Base-by-base conservation (phyloP, 306 rosid species). In the Fragaria vesca region DNA sequence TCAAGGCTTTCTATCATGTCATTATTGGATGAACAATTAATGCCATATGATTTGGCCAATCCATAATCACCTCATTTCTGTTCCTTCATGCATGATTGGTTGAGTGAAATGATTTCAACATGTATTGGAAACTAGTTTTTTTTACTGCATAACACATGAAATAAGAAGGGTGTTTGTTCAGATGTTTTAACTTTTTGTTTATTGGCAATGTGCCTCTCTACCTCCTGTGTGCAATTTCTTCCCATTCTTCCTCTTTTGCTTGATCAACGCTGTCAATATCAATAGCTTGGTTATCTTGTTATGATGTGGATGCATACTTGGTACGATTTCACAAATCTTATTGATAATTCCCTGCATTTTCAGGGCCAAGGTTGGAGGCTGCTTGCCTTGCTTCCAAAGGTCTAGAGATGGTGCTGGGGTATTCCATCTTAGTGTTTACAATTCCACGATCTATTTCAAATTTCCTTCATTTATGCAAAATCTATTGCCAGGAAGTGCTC, bases 281-380 rank as follows among this genome's bases (percentile, higher is more conserved):
- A 30, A 12, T 32, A 57, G 71, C 73, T 73, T 55, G 73, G 17
- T 69, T 52, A 28, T 36, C 55, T 70, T 65, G 48, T 74, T 70
- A 30, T 71, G 70, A 54, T 78, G 62, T 78, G 71, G 72, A 73
- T 55, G 76, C 77, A 61, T 69, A 32, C 21, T 20, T 76, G 43
- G 42, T 73, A 46, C 52, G 20, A 24, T 76, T 72, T 43, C 72
- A 55, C 43, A 71, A 81, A 36, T 74, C 50, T 61, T 85, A 81
- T 80, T 86, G 76, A 82, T 83, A 78, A 70, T 58, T 80, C 86
- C 76, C 68, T 82, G 74, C 80, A 47, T 83, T 86, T 85, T 81
- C 83, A 86, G 89, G 85, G 83, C 85, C 85, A 83, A 83, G 79
- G 81, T 83, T 80, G 83, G 87, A 71, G 85, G 86, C 86, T 82